These are phyloP conservation scores for Teratosphaeria pseudoeucalypti DNA, from an alignment of 2,329 filamentous ascomycete species.

Conservation along the genomic window DNA sequence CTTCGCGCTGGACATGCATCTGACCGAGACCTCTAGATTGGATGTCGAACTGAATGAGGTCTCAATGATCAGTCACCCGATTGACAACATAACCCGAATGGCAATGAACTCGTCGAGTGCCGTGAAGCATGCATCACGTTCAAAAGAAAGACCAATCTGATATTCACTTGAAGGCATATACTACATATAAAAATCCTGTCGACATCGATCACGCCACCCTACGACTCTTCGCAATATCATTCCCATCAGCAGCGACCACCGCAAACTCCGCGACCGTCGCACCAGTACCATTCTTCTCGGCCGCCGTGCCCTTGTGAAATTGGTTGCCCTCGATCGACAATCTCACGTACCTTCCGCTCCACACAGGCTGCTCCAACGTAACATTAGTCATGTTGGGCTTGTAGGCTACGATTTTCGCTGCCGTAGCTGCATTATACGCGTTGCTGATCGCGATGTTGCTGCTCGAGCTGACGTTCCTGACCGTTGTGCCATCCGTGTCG, in stretches of 20 bases:
- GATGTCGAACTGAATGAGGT: too few species aligned
- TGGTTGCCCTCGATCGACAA: slow-evolving; percentile 41
- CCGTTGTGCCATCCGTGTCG: not conserved
- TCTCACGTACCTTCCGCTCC: slow-evolving; percentile 35
- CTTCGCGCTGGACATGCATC: too few species aligned
- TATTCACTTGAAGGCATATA: not conserved
- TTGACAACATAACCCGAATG: too few species aligned
- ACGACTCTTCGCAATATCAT: not conserved
- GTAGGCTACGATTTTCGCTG: slow-evolving; percentile 30
- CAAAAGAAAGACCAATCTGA: not conserved
- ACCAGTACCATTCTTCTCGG: slow-evolving; percentile 28
- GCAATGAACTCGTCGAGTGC: too few species aligned
- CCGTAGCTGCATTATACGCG: slow-evolving; percentile 29
- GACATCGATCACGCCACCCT: not conserved
- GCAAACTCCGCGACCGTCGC: slow-evolving; percentile 44
- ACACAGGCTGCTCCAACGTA: slow-evolving; percentile 28
- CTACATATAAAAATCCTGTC: not conserved
- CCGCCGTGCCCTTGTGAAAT: slow-evolving; percentile 20
- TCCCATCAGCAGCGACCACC: slow-evolving; percentile 11
- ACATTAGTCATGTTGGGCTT: slow-evolving; percentile 37
- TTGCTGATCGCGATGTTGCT: slow-evolving; percentile 29
- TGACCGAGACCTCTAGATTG: too few species aligned
- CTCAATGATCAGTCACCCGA: too few species aligned
- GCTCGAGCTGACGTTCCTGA: slow-evolving; percentile 14
- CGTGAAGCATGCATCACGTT: too few species aligned